These are phyloP conservation scores for Neocatenulostroma microsporum DNA, from an alignment of 2,329 filamentous ascomycete species.

Conservation along the genomic window DNA sequence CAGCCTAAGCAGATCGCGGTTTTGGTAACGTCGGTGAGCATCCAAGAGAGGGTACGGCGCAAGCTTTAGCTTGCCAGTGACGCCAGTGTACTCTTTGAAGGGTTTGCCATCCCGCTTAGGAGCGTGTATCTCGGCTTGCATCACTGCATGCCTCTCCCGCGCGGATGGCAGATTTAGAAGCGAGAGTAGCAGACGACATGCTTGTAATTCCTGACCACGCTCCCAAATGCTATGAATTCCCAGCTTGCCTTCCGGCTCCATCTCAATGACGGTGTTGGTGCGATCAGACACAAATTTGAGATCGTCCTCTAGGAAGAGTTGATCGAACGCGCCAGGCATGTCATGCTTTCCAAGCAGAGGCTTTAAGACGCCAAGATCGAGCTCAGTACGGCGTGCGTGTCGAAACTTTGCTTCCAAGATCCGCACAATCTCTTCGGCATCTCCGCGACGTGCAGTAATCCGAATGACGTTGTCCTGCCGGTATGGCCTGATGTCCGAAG, in stretches of 20 bases:
- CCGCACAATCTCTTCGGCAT: constrained; percentile 22
- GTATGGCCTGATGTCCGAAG: constrained; percentile 15
- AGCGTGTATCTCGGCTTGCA: too few species aligned
- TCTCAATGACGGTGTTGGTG: constrained; percentile 14
- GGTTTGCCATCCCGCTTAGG: too few species aligned
- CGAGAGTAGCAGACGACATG: constrained; percentile 13
- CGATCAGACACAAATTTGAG: constrained; percentile 13
- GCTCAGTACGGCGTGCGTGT: constrained; percentile 8
- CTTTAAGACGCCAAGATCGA: constrained; percentile 13
- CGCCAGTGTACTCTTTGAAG: too few species aligned
- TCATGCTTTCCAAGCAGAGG: constrained; percentile 1
- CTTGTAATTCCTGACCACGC: constrained; percentile 4
- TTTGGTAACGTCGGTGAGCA: not conserved
- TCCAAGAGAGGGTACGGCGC: not conserved
- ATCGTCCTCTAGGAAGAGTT: constrained; percentile 14
- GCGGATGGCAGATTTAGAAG: constrained; percentile 13
- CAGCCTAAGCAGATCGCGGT: too few species aligned
- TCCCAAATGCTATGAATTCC: constrained; percentile 11
- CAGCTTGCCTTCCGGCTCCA: constrained; percentile 5
- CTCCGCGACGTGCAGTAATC: constrained; percentile 24
- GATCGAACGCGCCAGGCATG: not conserved
- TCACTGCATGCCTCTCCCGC: too few species aligned
- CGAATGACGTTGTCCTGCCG: constrained; percentile 19
- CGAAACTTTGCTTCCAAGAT: constrained; percentile 17
- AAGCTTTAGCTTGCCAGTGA: too few species aligned